Base-by-base conservation (phyloP, 768 basidiomycete species). In the Trametes punicea region DNA sequence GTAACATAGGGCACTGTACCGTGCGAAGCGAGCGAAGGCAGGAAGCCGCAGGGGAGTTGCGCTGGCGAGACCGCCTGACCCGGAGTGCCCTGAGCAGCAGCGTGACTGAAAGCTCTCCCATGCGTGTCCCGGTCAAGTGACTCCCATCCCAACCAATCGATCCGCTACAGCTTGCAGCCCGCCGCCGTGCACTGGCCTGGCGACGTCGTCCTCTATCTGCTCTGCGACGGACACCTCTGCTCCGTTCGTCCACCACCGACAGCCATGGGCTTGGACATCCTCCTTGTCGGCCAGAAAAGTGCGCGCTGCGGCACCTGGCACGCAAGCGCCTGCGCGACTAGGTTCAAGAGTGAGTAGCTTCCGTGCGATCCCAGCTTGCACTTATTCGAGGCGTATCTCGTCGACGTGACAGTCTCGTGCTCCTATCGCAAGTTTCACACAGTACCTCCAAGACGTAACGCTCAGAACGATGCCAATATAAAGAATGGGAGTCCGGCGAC, bases 211-310 rank as follows among this genome's bases (percentile, higher is more conserved):
- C 42, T 41, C 44, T 23, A 20, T 25, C 36, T 23, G 16, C 27
- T 36, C 44, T 20, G 16, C 31, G 26, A 33, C 38, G 26, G 40
- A 45, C 42, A 10, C 41, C 31, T 30, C 49, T 39, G 31, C n/a
- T 29, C 47, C 45, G 33, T n/a, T 36, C 18, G 58, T 48, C 50
- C 54, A 55, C 50, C 54, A 55, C 29, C 53, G 20, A 9, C 30
- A 46, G 49, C 53, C 44, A 60, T 60, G 58, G 58, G 45, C 53
- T 16, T 60, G 38, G 58, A 60, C 52, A 46, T 45, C 46, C 53
- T 60, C 33, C 48, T 60, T 38, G 58, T 60, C 48, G 36, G 53
- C 54, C 44, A 49, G 52, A 55, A 53, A 42, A 49, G 58, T 25
- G 29, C 45, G 45, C 58, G 48, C 29, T 60, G 49, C 48, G 25